Base-by-base conservation (phyloP, 208 protist species). In the Trypanosomatidae sp. region DNA sequence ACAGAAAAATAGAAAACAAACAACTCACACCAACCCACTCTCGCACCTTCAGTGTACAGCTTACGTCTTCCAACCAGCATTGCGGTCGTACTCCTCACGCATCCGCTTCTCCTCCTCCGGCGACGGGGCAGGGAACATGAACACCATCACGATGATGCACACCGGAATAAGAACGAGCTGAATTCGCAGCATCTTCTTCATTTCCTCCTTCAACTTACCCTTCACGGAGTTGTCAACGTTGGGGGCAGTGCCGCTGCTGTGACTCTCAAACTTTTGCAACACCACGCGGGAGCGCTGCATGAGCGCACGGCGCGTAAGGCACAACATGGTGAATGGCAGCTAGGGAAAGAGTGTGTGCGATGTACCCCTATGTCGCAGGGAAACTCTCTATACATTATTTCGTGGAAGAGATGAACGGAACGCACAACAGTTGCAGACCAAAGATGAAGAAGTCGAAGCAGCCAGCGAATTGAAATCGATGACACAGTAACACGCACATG, bases 41-140 rank as follows among this genome's bases (percentile, higher is more conserved):
- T n/a, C n/a, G n/a, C n/a, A n/a, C n/a, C n/a, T n/a, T n/a, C n/a
- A n/a, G n/a, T n/a, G n/a, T n/a, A n/a, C n/a, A n/a, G n/a, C n/a
- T n/a, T n/a, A 96, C 36, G 91, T 96, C 74, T 96, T 96, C 91
- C 91, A 96, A 8, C 91, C 89, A 6, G 91, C 91, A 33, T 92
- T 92, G 60, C 84, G 81, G 66, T 93, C 87, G 74, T 96, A 96
- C 74, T 96, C 86, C 22, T 85, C 69, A 4, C 89, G 85, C 76
- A 94, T 85, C 9, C 79, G 74, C 65, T 84, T 82, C 69, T 96
- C 91, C 41, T 96, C 86, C 52, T 89, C 87, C 17, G 71, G 69
- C 2, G 85, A 83, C 7, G 89, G 89, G 7, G 81, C 83, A 3
- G 91, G 91, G 53, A 88, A 96, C 62, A 91, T 83, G 56, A 84